Base-by-base conservation (phyloP, 345 rosid genomes). In the Hypericum perforatum region DNA sequence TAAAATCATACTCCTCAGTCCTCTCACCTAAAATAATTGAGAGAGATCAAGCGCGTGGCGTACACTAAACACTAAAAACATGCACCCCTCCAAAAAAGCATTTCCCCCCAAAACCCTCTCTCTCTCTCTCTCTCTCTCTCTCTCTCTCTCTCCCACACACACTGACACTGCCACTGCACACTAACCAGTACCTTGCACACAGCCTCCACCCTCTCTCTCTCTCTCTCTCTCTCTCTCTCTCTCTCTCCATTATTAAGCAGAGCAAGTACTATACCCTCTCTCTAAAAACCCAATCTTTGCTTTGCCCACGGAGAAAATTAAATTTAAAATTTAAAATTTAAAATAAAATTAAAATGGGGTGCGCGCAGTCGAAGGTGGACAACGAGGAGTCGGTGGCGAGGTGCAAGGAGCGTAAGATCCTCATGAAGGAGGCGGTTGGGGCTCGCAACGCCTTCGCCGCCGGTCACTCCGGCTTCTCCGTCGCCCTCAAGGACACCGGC, bases 351-450 rank as follows among this genome's bases (percentile, higher is more conserved):
- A 11, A 11, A 62, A 82, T 92, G 98, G 98, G 98, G 7, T 92
- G 98, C 59, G 82, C 89, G 1, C 97, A 88, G 70, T 92, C 98
- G 9, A 85, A 69, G 62, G 78, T 85, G 59, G 98, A 92, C 60
- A 78, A 80, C 66, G 95, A 88, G 59, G 95, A 88, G 41, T 74
- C 95, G 0, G 98, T 92, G 57, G 57, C 85, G 8, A 80, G 97
- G 37, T 85, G 95, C 63, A 88, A 80, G 61, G 94, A 88, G 39
- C 77, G 98, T 6, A 63, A 81, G 39, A 80, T 62, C 53, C 59
- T 83, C 0, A 88, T 92, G 81, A 88, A 92, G 64, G 98, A 85
- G 5, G 97, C 95, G 3, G 97, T 88, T 9, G 9, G 61, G 7
- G 83, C 91, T n/a, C 69, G 94, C 5, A 88, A 92, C 59, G 82